A percentile compares a stretch with the other conserved stretches of the same genome.
phyloP scores from a whole-genome alignment of 441 rosid species.

The Arabidopsis hybrid region DNA sequence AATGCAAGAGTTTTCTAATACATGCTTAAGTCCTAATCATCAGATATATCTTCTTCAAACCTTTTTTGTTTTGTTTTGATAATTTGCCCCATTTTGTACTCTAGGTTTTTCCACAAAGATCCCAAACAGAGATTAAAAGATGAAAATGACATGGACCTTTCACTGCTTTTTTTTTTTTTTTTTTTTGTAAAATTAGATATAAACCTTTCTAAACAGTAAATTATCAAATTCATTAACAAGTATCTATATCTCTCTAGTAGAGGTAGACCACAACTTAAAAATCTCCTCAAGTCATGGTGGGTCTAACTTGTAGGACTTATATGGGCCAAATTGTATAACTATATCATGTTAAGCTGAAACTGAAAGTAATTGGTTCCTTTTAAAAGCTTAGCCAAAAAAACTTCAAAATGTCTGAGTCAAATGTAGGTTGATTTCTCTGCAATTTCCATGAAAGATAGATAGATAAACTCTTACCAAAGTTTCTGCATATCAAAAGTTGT shows the following conservation, averaged over 20 bases:
- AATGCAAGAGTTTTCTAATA: not conserved
- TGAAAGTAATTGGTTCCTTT: not conserved
- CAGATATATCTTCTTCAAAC: not conserved
- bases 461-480: not conserved
- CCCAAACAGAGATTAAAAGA: too few species aligned
- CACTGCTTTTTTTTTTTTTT: too few species aligned
- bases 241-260: not conserved
- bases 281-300: constrained; percentile 2
- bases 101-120: too few species aligned
- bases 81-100: not conserved
- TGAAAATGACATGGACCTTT: too few species aligned
- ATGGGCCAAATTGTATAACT: constrained; percentile 2
- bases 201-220: too few species aligned
- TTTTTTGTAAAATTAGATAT: too few species aligned
- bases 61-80: not conserved
- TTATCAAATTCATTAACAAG: not conserved
- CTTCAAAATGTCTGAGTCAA: not conserved
- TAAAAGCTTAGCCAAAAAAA: not conserved
- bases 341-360: not conserved
- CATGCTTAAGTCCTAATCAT: not conserved
- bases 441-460: constrained; percentile 2
- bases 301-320: constrained; percentile 10
- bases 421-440: not conserved
- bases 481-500: constrained; percentile 6
- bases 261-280: not conserved